Evolutionary conservation across 1,139 yeast genomes (phyloP).

Genomic region (Groenewaldozyma sp.): DNA sequence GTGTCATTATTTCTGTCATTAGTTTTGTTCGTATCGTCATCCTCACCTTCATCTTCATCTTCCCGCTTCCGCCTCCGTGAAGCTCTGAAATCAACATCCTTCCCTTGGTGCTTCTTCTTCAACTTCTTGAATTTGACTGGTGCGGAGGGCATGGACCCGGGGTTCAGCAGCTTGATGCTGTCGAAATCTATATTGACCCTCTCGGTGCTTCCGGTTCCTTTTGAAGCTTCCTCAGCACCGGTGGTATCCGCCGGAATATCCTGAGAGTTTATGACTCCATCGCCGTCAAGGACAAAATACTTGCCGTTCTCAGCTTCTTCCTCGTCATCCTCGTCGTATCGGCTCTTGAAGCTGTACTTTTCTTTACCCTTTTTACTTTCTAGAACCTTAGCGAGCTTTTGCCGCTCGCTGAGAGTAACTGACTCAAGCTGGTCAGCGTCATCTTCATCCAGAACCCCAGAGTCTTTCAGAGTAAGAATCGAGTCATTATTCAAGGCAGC

Average conservation of each 20-base stretch:
- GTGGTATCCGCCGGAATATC: neutral
- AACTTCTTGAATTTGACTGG: conserved; percentile 42
- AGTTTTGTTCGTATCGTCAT: conserved; percentile 6
- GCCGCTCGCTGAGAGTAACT: conserved; percentile 33
- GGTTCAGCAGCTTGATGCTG: conserved; percentile 7
- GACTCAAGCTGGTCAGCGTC: conserved; percentile 42
- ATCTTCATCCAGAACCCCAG: conserved; percentile 41
- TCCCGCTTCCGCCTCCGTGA: conserved; percentile 16
- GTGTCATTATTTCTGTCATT: too few relatives aligned
- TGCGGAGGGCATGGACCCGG: conserved; percentile 9
- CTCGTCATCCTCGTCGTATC: conserved; percentile 22
- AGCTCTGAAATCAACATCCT: conserved; percentile 9
- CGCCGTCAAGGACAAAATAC: conserved; percentile 23
- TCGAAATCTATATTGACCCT: conserved; percentile 16
- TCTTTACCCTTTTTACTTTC: conserved; percentile 23
- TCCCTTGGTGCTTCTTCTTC: conserved; percentile 26
- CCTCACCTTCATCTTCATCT: conserved; percentile 19
- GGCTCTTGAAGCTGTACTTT: conserved; percentile 11
- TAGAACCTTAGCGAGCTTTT: conserved; percentile 25
- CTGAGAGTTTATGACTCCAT: conserved; percentile 8
- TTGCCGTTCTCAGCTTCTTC: conserved; percentile 16
- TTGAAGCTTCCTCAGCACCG: neutral
- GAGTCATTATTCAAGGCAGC: conserved; percentile 37
- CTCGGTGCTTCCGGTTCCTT: neutral
- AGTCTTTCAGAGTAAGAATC: conserved; percentile 59